phyloP scores from a whole-genome alignment of 1,139 yeast genomes.

The Diutina siamensis region DNA sequence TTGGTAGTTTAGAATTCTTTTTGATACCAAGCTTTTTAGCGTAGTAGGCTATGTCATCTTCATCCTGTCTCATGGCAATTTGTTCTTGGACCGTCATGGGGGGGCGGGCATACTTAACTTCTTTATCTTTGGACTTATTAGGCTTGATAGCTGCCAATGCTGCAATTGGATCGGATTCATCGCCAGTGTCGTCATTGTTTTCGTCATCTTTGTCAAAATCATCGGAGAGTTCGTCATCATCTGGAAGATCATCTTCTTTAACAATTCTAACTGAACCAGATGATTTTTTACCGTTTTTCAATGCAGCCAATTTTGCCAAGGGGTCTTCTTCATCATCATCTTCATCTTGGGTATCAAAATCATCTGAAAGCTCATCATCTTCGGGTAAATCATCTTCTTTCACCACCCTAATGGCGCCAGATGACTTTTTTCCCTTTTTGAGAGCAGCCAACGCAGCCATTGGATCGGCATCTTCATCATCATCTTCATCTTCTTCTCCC shows the following conservation, averaged over 20 bases:
- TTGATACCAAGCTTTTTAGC: conserved; percentile 74
- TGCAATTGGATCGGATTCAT: conserved; percentile 7
- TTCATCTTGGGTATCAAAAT: not conserved
- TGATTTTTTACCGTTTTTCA: not conserved
- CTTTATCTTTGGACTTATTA: conserved; percentile 7
- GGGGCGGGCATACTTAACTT: conserved; percentile 15
- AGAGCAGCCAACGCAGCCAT: not conserved
- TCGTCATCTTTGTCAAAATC: conserved; percentile 10
- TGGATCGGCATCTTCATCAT: not conserved
- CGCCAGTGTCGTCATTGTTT: conserved; percentile 7
- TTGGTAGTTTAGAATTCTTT: conserved; percentile 25
- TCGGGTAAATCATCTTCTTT: conserved; percentile 2
- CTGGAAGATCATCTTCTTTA: not conserved
- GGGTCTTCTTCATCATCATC: not conserved
- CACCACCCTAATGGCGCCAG: not conserved
- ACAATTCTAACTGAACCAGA: not conserved
- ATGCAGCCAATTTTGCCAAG: not conserved
- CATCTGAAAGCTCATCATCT: not conserved
- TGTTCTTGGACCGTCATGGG: conserved; percentile 18
- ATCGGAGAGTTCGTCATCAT: not conserved
- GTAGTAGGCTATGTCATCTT: conserved; percentile 70
- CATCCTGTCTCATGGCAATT: conserved; percentile 32
- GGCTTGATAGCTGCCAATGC: conserved; percentile 3
- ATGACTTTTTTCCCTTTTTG: not conserved
- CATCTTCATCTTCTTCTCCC: not conserved